Percentiles rank a stretch among this genome's conserved stretches.
Evolutionary conservation across 1,139 yeast genomes (phyloP).

Genomic region (Starmera stellimalicola): DNA sequence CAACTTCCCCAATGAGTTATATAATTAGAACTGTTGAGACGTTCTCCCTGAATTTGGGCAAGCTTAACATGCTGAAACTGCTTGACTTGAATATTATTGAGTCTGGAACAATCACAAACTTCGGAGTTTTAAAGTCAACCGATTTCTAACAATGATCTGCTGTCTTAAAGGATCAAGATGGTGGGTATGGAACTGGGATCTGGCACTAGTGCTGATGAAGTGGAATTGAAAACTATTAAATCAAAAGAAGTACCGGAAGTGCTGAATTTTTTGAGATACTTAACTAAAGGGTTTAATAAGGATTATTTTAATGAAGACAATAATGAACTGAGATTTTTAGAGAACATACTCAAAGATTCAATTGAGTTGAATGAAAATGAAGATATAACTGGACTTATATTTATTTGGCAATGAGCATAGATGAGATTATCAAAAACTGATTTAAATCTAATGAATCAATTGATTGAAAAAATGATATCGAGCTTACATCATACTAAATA

Average conservation of each 20-base stretch:
- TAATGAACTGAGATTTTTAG: constrained; percentile 14
- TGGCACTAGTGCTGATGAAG: constrained; percentile 3
- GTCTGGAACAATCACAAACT: constrained; percentile 26
- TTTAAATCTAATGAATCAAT: constrained; percentile 36
- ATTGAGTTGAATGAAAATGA: constrained; percentile 16
- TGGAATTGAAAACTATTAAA: constrained; percentile 17
- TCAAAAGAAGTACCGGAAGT: constrained; percentile 43
- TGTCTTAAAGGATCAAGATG: constrained; percentile 24
- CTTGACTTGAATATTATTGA: constrained; percentile 37
- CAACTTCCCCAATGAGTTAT: constrained; percentile 32
- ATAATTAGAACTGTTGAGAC: constrained; percentile 18
- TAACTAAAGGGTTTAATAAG: constrained; percentile 36
- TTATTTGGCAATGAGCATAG: constrained; percentile 20
- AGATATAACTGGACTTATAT: constrained; percentile 11
- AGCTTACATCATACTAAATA: constrained; percentile 2
- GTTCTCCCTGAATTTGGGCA: constrained; percentile 20
- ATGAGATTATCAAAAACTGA: constrained; percentile 32
- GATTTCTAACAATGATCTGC: constrained; percentile 24
- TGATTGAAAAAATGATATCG: constrained; percentile 16
- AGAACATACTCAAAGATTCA: constrained; percentile 7
- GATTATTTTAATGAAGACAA: constrained; percentile 9
- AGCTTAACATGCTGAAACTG: constrained; percentile 25
- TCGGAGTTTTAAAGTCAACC: constrained; percentile 36
- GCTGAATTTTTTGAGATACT: constrained; percentile 45
- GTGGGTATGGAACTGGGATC: constrained; percentile 23